These are phyloP conservation scores for Capsicum chinense DNA, from an alignment of 257 asterid genomes.

Conservation along the genomic window DNA sequence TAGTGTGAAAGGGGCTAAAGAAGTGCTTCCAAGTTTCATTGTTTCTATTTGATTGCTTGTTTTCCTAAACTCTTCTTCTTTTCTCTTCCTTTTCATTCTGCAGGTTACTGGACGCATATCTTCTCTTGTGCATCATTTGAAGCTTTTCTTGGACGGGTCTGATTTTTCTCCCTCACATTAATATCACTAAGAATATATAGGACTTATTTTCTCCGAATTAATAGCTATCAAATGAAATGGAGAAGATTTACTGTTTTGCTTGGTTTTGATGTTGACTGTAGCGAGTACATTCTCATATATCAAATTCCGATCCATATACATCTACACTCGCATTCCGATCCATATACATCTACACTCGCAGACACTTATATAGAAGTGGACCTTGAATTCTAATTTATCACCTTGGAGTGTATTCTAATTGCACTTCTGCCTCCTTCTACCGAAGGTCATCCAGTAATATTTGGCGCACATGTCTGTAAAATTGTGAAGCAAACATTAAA, in stretches of 20 bases:
- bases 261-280: constrained; percentile 14
- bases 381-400: background rate
- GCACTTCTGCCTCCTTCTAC: background rate
- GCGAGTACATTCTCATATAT: background rate
- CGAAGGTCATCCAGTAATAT: constrained; percentile 11
- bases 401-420: background rate
- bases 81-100: constrained; percentile 25
- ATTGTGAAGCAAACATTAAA: constrained; percentile 14
- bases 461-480: constrained; percentile 3
- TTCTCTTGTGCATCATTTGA: constrained; percentile 95
- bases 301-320: background rate
- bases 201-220: constrained; percentile 19
- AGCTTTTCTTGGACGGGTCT: constrained; percentile 96
- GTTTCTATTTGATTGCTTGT: background rate
- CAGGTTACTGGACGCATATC: constrained; percentile 99
- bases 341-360: background rate
- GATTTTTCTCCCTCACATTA: constrained; percentile 42
- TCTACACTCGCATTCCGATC: background rate
- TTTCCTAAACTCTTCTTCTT: constrained; percentile 7
- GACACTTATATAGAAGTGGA: background rate
- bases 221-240: background rate
- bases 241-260: background rate
- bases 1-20: constrained; percentile 29
- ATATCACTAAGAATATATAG: constrained; percentile 27
- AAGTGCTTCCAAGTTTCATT: constrained; percentile 25